Evolutionary conservation across 2,329 filamentous ascomycete genomes (phyloP), one percentile per base, ranked within the genome.

Genomic region (Penicillium thymicola): DNA sequence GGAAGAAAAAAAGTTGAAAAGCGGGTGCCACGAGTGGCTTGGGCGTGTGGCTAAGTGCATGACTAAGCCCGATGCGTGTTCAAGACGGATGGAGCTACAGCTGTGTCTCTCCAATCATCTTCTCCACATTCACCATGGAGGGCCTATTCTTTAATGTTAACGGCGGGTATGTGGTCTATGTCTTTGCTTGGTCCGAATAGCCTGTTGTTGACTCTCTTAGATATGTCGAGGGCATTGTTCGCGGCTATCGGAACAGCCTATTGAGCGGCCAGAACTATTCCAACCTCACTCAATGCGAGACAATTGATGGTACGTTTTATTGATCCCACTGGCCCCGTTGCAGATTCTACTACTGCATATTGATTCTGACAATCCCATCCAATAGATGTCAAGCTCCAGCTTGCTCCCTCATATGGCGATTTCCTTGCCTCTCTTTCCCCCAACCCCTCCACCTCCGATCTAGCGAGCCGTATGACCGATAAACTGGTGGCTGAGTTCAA

Each of bases 401-500:
- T 99, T 41, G 92, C 90, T 54, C 94, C 94, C 61, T 89, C 94
- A 50, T 99, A 99, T 70, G 94, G 95, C 77, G 94, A 99, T 78
- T 96, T 96, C 78, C 90, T 99, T 65, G 88, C 90, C 64, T 86
- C 90, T 61, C 88, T 99, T 50, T 92, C 94, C 56, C 94, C 94
- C 32, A 97, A 97, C 76, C 93, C 94, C 56, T 97, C 94, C 44
- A 99, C 94, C 38, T 97, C 94, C 62, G 88, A 89, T 65, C 90
- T 99, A 66, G 94, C 94, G 59, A 86, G 90, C 68, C 97, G 94
- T 81, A 94, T 94, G 54, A 97, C 94, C 69, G 94, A 99, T 74
- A 99, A 99, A 81, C 87, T 99, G 63, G 93, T 99, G 63, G 89
- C 92, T 64, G 94, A 99, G 76, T 99, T 99, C 76, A 88, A 92